Evolutionary conservation across 2,329 filamentous ascomycete species (phyloP).

Genomic region (Pseudocercospora vitis): DNA sequence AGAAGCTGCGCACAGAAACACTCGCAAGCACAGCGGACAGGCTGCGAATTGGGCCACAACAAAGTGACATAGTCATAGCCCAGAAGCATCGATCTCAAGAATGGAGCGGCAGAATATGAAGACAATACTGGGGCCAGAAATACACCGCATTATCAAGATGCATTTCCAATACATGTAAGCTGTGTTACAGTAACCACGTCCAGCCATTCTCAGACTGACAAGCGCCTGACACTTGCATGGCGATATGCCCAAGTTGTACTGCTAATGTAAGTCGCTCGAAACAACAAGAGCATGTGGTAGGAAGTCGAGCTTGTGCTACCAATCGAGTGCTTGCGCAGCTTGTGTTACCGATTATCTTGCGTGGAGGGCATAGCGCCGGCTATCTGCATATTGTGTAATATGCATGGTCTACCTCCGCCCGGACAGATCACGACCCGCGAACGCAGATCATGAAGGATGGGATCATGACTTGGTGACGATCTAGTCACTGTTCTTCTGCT

Average conservation of each 20-base stretch:
- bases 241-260: not conserved
- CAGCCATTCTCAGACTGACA: slow-evolving; percentile 1
- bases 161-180: slow-evolving; percentile 7
- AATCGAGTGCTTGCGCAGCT: slow-evolving; percentile 3
- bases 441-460: not conserved
- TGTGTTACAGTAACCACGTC: not conserved
- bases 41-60: too few species aligned
- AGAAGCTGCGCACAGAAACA: too few species aligned
- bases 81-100: too few species aligned
- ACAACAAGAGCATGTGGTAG: not conserved
- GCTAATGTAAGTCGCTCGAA: slow-evolving; percentile 7
- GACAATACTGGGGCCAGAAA: not conserved
- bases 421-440: not conserved
- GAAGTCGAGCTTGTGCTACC: slow-evolving; percentile 1
- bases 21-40: too few species aligned
- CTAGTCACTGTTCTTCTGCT: not conserved
- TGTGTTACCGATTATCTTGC: slow-evolving; percentile 5
- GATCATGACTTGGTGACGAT: not conserved
- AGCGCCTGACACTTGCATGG: slow-evolving; percentile 3
- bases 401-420: not conserved
- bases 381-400: not conserved
- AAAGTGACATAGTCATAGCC: too few species aligned
- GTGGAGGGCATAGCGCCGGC: slow-evolving; percentile 5
- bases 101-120: too few species aligned
- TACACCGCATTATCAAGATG: slow-evolving; percentile 3